Percentiles rank a stretch among this genome's conserved stretches.
phyloP scores from a whole-genome alignment of 179 eudicot genomes.

The Actinidia arguta region DNA sequence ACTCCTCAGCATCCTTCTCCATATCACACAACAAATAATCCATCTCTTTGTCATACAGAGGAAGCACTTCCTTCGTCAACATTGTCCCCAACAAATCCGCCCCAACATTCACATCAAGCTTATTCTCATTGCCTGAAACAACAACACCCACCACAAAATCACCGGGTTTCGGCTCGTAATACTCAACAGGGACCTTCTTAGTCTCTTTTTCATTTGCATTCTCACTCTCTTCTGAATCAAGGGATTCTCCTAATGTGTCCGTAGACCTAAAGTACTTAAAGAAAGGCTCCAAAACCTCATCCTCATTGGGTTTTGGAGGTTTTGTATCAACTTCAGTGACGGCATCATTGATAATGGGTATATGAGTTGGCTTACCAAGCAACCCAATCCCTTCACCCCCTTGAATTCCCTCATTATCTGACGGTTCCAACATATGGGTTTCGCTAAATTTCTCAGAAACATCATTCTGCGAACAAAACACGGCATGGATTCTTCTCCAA shows the following conservation, averaged over 20 bases:
- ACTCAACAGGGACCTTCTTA: slow-evolving; percentile 61
- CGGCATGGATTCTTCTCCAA: slow-evolving; percentile 39
- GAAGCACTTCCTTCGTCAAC: slow-evolving; percentile 94
- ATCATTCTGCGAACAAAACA: slow-evolving; percentile 50
- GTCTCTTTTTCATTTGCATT: slow-evolving; percentile 29
- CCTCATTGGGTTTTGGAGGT: slow-evolving; percentile 41
- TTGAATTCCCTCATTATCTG: slow-evolving; percentile 28
- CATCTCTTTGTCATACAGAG: slow-evolving; percentile 83
- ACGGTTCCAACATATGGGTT: slow-evolving; percentile 32
- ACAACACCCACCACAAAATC: slow-evolving; percentile 93
- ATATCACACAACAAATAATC: slow-evolving; percentile 75
- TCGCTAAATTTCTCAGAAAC: slow-evolving; percentile 37
- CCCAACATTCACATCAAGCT: slow-evolving; percentile 90
- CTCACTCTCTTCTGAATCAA: slow-evolving; percentile 26
- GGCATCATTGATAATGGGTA: slow-evolving; percentile 32
- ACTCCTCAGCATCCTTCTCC: slow-evolving; percentile 67
- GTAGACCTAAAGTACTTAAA: slow-evolving; percentile 66
- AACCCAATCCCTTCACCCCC: slow-evolving; percentile 66
- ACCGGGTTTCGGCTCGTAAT: slow-evolving; percentile 91
- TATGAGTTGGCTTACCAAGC: slow-evolving; percentile 69
- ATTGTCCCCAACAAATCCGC: slow-evolving; percentile 87
- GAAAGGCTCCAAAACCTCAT: slow-evolving; percentile 74
- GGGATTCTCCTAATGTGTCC: slow-evolving; percentile 34
- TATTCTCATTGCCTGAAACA: slow-evolving; percentile 88
- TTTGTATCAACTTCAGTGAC: slow-evolving; percentile 36